Evolutionary conservation across 2,329 filamentous ascomycete genomes (phyloP), one percentile per base, ranked within the genome.

Genomic region (Acephala macrosclerotiorum): DNA sequence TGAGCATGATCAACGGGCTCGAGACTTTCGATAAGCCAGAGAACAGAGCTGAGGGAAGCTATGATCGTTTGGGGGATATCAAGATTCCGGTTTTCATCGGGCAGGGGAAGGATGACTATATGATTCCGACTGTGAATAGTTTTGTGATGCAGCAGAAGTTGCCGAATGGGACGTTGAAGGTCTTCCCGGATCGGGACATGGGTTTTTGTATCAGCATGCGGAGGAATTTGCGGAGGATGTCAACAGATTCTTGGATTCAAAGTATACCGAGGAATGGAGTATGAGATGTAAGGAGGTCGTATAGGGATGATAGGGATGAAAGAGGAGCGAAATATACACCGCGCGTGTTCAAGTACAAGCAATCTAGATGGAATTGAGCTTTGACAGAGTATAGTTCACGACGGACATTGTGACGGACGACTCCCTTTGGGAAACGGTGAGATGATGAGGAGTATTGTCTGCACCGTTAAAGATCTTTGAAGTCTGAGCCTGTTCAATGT

Each of bases 11-110:
- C 20, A 51, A 25, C 3, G 47, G 20, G 2, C 26, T 51, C 12
- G 47, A 11, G 16, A 29, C 8, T 3, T 51, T 29, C 22, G 9
- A 5, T 12, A 25, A 51, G 14, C 47, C 16, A 16, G 47, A 51
- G 20, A 12, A 26, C 11, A 2, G 47, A 6, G 20, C 47, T 26
- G 47, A 51, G 26, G 47, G 20, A 29, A 51, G 2, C 20, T 51
- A 26, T 51, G 47, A 51, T 51, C 47, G 47, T 26, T 18, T 51
- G 20, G 47, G 47, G 16, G 22, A 51, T 26, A 51, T 75, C 45
- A 70, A 68, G 55, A 72, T 72, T 58, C 72, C 71, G 11, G 70
- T 75, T 1, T 63, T 76, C 45, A 60, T 76, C 18, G 71, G 71
- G 22, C 74, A 65, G 51, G 66, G 62, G 12, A n/a, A 61, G 29